Base-by-base conservation (phyloP, 352 stramenopile species). In the Phytopythium aichiense region DNA sequence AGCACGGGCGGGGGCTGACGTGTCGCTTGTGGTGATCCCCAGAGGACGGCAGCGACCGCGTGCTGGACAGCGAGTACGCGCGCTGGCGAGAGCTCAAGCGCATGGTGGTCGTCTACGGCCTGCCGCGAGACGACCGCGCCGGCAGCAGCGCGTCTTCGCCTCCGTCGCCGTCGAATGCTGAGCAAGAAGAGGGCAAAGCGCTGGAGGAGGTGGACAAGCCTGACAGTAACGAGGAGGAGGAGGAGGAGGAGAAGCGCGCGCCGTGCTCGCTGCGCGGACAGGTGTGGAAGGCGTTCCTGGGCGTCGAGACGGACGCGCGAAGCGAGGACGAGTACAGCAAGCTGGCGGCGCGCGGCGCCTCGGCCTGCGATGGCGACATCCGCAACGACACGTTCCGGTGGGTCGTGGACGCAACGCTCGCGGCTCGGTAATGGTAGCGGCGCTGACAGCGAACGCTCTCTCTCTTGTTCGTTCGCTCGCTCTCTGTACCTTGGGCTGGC, bases 321-420 rank as follows among this genome's bases (percentile, higher is more conserved):
- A 77, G 72, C 37, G 72, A 65, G 22, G 20, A 28, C 15, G 72
- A 79, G 51, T 98, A 98, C 67, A 50, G 69, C 13, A 61, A 80
- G 18, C 71, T 97, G 13, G 82, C 94, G 25, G 73, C 65, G 7
- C 71, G 81, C 25, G 91, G 91, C 13, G 84, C 91, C 9, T 95
- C 86, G 4, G 69, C 80, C 23, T 92, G 86, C 49, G 89, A 97
- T 57, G 77, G 63, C 22, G 89, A 97, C 46, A 98, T 98, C 58
- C 79, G 87, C 22, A 96, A 98, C 63, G 91, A 98, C 65, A 97
- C 90, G 18, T 97, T 97, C 60, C 81, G 89, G 69, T 60, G 13
- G 25, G 46, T 48, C 30, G 22, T 16, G 23, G 25, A 48, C 20
- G 4, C 13, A 13, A 7, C 35, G 3, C 5, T 7, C 35, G 35